phyloP scores from a whole-genome alignment of 768 basidiomycete genomes.

The Naganishia onofrii region DNA sequence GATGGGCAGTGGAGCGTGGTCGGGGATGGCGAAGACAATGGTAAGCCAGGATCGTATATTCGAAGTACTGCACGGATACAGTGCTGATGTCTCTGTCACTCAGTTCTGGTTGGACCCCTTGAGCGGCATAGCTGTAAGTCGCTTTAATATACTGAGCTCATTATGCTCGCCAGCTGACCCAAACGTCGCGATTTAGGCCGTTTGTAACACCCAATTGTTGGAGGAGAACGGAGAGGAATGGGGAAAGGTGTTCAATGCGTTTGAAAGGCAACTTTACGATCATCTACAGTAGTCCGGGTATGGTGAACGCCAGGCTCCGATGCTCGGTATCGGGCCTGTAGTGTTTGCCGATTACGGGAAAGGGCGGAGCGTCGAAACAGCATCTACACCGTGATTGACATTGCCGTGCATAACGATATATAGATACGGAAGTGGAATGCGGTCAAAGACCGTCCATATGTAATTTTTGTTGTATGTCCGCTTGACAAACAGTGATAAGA shows the following conservation, averaged over 20 bases:
- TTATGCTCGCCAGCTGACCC: background rate
- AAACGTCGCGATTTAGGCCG: constrained; percentile 23
- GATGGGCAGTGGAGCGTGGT: constrained; percentile 41
- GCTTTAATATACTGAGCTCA: background rate
- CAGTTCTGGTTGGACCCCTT: constrained; percentile 43
- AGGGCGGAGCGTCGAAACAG: too few relatives aligned
- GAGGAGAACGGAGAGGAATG: constrained; percentile 33
- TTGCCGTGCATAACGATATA: too few relatives aligned
- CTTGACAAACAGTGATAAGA: background rate
- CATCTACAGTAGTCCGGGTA: constrained; percentile 17
- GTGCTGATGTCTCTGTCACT: constrained; percentile 25
- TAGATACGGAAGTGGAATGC: too few relatives aligned
- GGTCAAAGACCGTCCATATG: background rate
- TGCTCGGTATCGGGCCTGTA: too few relatives aligned
- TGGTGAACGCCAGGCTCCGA: too few relatives aligned
- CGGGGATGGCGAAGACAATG: constrained; percentile 33
- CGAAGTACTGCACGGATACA: too few relatives aligned
- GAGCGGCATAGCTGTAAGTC: constrained; percentile 40
- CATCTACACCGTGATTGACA: too few relatives aligned
- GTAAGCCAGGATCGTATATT: background rate
- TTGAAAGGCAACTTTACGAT: constrained; percentile 35
- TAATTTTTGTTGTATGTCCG: background rate
- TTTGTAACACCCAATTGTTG: constrained; percentile 36
- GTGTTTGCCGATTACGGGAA: too few relatives aligned
- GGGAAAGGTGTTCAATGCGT: constrained; percentile 32